A percentile compares a stretch with the other conserved stretches of the same genome.
Evolutionary conservation across 2,329 filamentous ascomycete genomes (phyloP).

Genomic region (Cryphonectria japonica): DNA sequence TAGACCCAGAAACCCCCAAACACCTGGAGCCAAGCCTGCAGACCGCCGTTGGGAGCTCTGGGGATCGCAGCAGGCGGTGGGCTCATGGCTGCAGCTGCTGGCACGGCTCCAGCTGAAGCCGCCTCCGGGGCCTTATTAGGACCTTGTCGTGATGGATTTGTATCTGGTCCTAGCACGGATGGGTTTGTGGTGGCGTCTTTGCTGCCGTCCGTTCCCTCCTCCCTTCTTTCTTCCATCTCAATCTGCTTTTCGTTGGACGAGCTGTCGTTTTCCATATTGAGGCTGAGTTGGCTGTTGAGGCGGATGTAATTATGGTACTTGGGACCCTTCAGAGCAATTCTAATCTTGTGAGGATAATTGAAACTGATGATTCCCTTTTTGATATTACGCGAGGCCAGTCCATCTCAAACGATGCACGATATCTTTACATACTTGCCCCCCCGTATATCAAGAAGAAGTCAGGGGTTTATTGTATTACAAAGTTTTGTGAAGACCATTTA

Average conservation of each 20-base stretch:
- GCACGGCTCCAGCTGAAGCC: neutral
- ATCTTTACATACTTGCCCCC: neutral
- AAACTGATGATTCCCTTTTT: neutral
- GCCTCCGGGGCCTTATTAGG: neutral
- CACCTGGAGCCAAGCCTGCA: constrained; percentile 60
- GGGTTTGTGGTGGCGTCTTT: neutral
- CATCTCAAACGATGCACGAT: neutral
- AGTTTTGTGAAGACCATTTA: neutral
- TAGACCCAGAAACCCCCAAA: constrained; percentile 55
- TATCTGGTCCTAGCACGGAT: neutral
- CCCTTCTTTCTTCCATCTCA: neutral
- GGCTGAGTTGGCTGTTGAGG: neutral
- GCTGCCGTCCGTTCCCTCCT: neutral
- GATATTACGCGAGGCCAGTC: neutral
- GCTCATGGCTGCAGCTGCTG: neutral
- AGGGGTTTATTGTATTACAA: neutral
- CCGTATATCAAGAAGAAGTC: neutral
- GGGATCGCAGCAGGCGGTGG: neutral
- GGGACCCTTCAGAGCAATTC: neutral
- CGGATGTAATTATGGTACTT: neutral
- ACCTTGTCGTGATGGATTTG: neutral
- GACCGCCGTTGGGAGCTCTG: constrained; percentile 49
- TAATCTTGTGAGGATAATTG: neutral
- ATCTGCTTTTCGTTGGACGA: neutral
- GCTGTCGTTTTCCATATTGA: neutral